Evolutionary conservation across 176 grass and related monocot genomes (phyloP).

Genomic region (Cenchrus fungigraminus): DNA sequence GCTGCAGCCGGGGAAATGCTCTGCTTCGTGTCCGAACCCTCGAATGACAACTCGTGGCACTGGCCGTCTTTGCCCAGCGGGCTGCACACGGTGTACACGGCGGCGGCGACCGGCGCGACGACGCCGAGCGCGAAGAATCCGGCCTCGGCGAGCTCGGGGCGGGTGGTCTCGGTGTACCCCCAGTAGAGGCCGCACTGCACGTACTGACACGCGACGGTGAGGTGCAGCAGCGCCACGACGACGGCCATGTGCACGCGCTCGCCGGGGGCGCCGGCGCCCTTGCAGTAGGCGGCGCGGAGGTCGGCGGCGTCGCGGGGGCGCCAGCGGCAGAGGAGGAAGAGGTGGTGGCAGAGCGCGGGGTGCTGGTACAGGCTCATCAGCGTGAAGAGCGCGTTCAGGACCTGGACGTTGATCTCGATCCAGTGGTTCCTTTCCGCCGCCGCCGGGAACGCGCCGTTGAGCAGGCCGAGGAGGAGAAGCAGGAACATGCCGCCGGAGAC

Average conservation of each 20-base stretch:
- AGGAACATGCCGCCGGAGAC: constrained; percentile 60
- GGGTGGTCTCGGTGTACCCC: constrained; percentile 42
- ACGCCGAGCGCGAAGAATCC: constrained; percentile 56
- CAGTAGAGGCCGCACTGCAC: constrained; percentile 73
- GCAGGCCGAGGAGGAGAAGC: constrained; percentile 63
- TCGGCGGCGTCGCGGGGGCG: constrained; percentile 46
- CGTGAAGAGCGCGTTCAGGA: constrained; percentile 85
- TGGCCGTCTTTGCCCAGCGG: constrained; percentile 50
- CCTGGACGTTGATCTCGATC: constrained; percentile 80
- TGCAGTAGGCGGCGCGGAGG: constrained; percentile 69
- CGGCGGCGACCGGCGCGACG: constrained; percentile 53
- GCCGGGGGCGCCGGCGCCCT: neutral
- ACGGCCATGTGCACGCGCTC: constrained; percentile 58
- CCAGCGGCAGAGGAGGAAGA: constrained; percentile 67
- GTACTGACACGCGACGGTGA: constrained; percentile 66
- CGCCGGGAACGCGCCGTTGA: constrained; percentile 55
- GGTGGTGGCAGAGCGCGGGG: constrained; percentile 62
- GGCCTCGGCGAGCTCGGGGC: constrained; percentile 55
- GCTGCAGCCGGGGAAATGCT: too few relatives aligned
- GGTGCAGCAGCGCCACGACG: constrained; percentile 68
- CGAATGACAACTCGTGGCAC: neutral
- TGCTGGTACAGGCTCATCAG: constrained; percentile 91
- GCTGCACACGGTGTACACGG: constrained; percentile 57
- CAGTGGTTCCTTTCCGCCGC: constrained; percentile 49
- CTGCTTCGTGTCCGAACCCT: too few relatives aligned